Evolutionary conservation across 2,329 filamentous ascomycete species (phyloP), one percentile per base, ranked within the genome.

Genomic region (Neophaeococcomyces aloes): DNA sequence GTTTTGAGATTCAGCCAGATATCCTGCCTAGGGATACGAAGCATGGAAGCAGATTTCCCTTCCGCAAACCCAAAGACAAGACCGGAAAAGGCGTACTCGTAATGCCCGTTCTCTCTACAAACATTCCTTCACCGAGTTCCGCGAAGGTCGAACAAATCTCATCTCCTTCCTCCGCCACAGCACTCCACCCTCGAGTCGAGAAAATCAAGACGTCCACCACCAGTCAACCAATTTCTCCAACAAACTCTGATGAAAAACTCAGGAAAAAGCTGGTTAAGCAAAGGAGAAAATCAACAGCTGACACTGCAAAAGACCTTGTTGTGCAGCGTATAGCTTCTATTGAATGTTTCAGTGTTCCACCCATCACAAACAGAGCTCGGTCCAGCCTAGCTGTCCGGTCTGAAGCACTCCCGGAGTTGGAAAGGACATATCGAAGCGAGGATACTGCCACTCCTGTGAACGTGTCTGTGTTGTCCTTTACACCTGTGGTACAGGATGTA

Each of bases 231-330:
- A 19, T 10, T 15, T 19, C 19, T 17, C 31, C 32, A 13, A 21
- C 29, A 15, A 51, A 48, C 21, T 19, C 21, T 17, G 43, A 41
- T 14, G 50, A 49, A 45, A 55, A 51, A 32, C 35, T 47, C n/a
- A 42, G 51, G 37, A 56, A 56, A 37, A 55, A 49, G 33, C 44
- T 53, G 15, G 38, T 39, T n/a, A 46, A 51, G 31, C 46, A 46
- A 30, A 47, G 33, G 29, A 15, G 17, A 13, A 44, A 37, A 13
- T 43, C 45, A n/a, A 38, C 27, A 11, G 25, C 27, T 8, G 19
- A 40, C n/a, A 31, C 21, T 30, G 36, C 19, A 30, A 18, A 29
- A 11, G 35, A 42, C 23, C 23, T 50, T 40, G 35, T 48, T 2
- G 32, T 56, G 25, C 44, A 48, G 18, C 42, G 47, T 29, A 44